These are phyloP conservation scores for Rhipidocladum racemiflorum DNA, from an alignment of 176 grass and related monocot genomes.

Conservation along the genomic window DNA sequence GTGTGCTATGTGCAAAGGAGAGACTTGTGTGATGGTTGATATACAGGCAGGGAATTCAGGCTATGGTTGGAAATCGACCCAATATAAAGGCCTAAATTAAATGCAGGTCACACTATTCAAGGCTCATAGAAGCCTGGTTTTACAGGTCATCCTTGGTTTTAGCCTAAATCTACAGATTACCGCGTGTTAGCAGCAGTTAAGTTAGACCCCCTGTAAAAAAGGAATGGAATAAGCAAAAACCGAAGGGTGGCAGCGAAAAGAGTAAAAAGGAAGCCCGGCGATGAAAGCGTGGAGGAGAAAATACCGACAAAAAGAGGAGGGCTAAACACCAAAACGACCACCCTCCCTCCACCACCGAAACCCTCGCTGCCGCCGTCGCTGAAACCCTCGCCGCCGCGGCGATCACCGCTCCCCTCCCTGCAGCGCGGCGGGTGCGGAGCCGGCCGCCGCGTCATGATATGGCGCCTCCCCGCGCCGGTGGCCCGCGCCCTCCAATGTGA, in stretches of 20 bases:
- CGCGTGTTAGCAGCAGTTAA: neutral
- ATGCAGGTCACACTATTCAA: too few relatives aligned
- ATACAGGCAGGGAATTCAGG: too few relatives aligned
- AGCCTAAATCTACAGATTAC: neutral
- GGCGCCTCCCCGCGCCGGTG: neutral
- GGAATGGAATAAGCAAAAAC: constrained; percentile 7
- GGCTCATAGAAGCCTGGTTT: too few relatives aligned
- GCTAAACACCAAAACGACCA: constrained; percentile 7
- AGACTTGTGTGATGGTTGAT: too few relatives aligned
- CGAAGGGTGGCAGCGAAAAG: constrained; percentile 30
- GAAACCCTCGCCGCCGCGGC: constrained; percentile 22
- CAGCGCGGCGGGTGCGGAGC: neutral
- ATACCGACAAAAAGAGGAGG: neutral
- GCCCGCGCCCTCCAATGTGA: constrained; percentile 19
- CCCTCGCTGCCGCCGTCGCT: constrained; percentile 24
- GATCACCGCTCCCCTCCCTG: constrained; percentile 1
- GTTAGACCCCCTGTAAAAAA: neutral
- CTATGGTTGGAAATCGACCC: too few relatives aligned
- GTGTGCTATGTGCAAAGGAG: too few relatives aligned
- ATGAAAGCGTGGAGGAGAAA: too few relatives aligned
- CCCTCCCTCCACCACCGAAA: neutral
- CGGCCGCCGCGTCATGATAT: neutral
- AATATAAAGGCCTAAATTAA: too few relatives aligned
- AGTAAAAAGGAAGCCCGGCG: constrained; percentile 1
- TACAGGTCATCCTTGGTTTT: too few relatives aligned